Evolutionary conservation across 257 asterid species (phyloP).

Genomic region (Fraxinus americana): DNA sequence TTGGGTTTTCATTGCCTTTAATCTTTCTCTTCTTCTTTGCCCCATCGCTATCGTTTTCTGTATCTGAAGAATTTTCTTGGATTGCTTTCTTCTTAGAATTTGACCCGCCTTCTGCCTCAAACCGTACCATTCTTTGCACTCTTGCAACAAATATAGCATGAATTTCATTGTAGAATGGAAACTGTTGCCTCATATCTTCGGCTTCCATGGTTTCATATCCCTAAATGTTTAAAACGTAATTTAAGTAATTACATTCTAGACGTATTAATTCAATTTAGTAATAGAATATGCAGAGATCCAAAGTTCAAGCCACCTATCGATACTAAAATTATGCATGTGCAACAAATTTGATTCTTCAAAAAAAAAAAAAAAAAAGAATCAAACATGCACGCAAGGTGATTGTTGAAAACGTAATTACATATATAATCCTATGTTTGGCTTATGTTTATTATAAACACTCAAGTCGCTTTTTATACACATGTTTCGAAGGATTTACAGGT

Average conservation of each 20-base stretch:
- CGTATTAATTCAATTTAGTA: too few species aligned
- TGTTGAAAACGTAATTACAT: too few species aligned
- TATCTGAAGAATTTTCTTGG: background rate
- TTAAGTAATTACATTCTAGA: too few species aligned
- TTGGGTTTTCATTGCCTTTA: background rate
- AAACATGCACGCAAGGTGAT: background rate
- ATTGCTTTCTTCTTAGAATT: background rate
- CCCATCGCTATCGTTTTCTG: background rate
- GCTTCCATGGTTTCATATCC: slow-evolving; percentile 90
- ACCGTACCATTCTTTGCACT: slow-evolving; percentile 90
- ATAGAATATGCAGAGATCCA: too few species aligned
- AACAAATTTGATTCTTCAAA: too few species aligned
- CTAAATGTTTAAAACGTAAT: slow-evolving; percentile 33
- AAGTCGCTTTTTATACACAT: too few species aligned
- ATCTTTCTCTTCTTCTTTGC: background rate
- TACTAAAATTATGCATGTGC: too few species aligned
- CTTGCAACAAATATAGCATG: slow-evolving; percentile 71
- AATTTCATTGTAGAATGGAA: slow-evolving; percentile 83
- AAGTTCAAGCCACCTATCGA: too few species aligned
- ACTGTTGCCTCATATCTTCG: slow-evolving; percentile 79
- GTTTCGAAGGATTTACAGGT: too few species aligned
- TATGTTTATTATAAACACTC: too few species aligned
- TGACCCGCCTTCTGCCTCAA: slow-evolving; percentile 77
- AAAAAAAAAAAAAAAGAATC: too few species aligned
- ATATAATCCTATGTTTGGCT: too few species aligned